phyloP scores from a whole-genome alignment of 2,329 filamentous ascomycete species.

The Neofusicoccum sp. region DNA sequence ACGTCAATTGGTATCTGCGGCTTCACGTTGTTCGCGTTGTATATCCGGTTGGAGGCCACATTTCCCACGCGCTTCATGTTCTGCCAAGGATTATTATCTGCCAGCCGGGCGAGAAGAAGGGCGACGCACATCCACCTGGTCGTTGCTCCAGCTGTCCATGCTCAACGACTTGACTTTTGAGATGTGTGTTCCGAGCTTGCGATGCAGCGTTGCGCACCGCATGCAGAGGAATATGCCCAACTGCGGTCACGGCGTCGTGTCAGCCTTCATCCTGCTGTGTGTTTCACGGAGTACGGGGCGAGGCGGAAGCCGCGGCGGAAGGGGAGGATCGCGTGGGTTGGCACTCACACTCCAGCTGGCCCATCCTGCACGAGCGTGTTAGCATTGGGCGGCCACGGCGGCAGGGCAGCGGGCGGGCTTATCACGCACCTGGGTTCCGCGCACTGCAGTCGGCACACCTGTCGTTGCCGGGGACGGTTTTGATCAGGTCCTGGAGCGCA shows the following conservation, averaged over 20 bases:
- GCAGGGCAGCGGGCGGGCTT: constrained; percentile 17
- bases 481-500: constrained; percentile 84
- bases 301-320: not conserved
- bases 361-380: constrained; percentile 66
- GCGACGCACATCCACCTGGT: constrained; percentile 87
- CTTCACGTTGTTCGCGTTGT: constrained; percentile 82
- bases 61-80: constrained; percentile 96
- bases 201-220: constrained; percentile 93
- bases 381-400: constrained; percentile 4
- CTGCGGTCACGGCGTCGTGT: constrained; percentile 48
- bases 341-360: constrained; percentile 89
- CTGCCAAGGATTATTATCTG: constrained; percentile 49
- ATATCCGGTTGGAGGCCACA: constrained; percentile 78
- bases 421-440: constrained; percentile 79
- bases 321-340: not conserved
- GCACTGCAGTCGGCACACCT: constrained; percentile 91
- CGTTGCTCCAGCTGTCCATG: constrained; percentile 96
- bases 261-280: not conserved
- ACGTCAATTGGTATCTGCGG: constrained; percentile 85
- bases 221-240: constrained; percentile 96
- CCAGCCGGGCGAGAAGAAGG: constrained; percentile 23
- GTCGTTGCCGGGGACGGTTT: constrained; percentile 83
- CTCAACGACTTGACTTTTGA: constrained; percentile 98
- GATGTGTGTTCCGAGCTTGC: constrained; percentile 95
- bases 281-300: not conserved